Evolutionary conservation across 306 rosid genomes (phyloP).

Genomic region (Pyrus betulifolia): DNA sequence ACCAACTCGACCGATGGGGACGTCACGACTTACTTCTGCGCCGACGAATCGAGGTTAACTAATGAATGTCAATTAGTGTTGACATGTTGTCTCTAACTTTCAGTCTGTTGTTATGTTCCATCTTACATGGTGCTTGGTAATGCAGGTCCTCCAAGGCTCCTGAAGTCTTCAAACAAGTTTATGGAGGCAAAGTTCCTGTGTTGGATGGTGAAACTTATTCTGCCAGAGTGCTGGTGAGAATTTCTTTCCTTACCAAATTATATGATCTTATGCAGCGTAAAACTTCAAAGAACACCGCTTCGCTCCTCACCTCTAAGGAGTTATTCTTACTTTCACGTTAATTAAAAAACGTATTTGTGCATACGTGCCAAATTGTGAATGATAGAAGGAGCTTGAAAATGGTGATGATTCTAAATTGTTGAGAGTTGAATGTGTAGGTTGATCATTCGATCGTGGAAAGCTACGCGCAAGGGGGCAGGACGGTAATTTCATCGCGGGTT

Average conservation of each 20-base stretch:
- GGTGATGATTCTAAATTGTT: neutral
- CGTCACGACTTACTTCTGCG: conserved; percentile 52
- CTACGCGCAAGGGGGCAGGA: conserved; percentile 81
- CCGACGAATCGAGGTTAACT: conserved; percentile 57
- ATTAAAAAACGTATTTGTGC: neutral
- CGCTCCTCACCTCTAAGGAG: no score
- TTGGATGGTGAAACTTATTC: conserved; percentile 53
- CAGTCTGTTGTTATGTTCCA: neutral
- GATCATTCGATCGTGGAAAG: conserved; percentile 85
- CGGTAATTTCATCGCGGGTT: conserved; percentile 58
- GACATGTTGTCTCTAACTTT: neutral
- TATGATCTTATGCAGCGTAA: neutral
- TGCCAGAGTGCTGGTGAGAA: conserved; percentile 58
- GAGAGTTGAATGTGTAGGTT: conserved; percentile 31
- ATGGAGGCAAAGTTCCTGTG: conserved; percentile 58
- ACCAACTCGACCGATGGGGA: conserved; percentile 24
- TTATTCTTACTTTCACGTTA: no score
- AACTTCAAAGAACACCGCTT: neutral
- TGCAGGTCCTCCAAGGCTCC: conserved; percentile 73
- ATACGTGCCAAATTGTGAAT: neutral
- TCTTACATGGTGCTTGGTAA: neutral
- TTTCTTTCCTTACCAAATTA: neutral
- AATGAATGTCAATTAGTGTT: neutral
- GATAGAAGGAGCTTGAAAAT: neutral
- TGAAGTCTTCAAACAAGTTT: conserved; percentile 44